Conservation (phyloP, 1,284 basidiomycete genomes). For the Meira nashicola region DNA sequence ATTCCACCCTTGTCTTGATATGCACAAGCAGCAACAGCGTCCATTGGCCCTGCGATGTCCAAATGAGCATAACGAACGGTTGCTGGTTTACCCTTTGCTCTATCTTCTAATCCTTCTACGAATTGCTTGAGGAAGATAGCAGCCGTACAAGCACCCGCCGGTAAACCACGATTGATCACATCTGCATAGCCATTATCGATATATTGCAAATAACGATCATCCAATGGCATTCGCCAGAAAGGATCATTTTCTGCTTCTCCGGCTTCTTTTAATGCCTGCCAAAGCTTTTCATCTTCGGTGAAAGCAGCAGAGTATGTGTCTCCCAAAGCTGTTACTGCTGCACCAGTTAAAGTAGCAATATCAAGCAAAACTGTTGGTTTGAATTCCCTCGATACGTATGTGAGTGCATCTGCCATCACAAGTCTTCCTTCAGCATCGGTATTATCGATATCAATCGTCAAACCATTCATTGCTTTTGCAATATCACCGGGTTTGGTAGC, state of each 20-base stretch:
- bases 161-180: constrained; percentile 69
- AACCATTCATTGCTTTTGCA: constrained; percentile 80
- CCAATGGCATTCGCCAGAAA: constrained; percentile 58
- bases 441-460: constrained; percentile 80
- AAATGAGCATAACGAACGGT: constrained; percentile 42
- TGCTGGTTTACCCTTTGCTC: constrained; percentile 23
- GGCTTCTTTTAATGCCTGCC: constrained; percentile 67
- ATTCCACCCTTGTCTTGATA: constrained; percentile 69
- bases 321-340: constrained; percentile 56
- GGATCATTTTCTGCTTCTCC: constrained; percentile 63
- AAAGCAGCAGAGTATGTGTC: constrained; percentile 74
- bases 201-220: constrained; percentile 71
- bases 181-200: constrained; percentile 76
- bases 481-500: constrained; percentile 81
- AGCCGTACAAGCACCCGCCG: constrained; percentile 74
- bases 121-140: constrained; percentile 77
- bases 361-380: constrained; percentile 78
- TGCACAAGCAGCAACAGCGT: constrained; percentile 53
- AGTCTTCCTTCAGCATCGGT: constrained; percentile 80
- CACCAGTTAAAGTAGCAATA: constrained; percentile 72
- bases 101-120: constrained; percentile 55
- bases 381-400: constrained; percentile 73
- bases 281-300: constrained; percentile 60
- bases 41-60: constrained; percentile 80
- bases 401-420: constrained; percentile 70